A percentile compares a stretch with the other conserved stretches of the same genome.
phyloP scores from a whole-genome alignment of 2,329 filamentous ascomycete species.

The Penicillium corylophilum region DNA sequence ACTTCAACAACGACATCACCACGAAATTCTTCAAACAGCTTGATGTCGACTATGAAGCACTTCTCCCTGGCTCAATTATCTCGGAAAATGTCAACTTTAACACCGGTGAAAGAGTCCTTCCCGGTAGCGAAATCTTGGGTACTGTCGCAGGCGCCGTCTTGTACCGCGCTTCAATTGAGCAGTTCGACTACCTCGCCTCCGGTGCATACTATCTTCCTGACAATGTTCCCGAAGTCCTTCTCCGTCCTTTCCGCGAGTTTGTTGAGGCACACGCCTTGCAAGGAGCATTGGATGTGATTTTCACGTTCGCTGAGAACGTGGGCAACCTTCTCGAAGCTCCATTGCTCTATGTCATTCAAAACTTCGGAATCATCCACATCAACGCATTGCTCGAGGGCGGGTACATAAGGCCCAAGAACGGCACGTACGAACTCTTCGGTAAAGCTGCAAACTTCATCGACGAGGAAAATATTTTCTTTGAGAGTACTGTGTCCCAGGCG shows the following conservation, averaged over 20 bases:
- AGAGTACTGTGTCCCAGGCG: conserved; percentile 34
- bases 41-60: conserved; percentile 15
- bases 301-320: conserved; percentile 17
- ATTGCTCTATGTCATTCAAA: conserved; percentile 26
- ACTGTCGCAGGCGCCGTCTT: conserved; percentile 10
- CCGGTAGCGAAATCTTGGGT: conserved; percentile 9
- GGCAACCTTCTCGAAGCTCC: conserved; percentile 21
- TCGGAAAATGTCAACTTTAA: conserved; percentile 20
- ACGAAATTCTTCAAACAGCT: conserved; percentile 26
- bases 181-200: conserved; percentile 25
- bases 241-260: conserved; percentile 31
- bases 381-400: conserved; percentile 16
- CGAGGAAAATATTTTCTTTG: conserved; percentile 39
- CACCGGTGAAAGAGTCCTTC: conserved; percentile 17
- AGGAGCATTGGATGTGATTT: conserved; percentile 19
- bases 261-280: conserved; percentile 25
- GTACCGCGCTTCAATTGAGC: conserved; percentile 12
- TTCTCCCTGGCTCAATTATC: background rate
- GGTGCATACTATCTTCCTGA: conserved; percentile 27
- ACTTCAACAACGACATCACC: conserved; percentile 19
- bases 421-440: conserved; percentile 14
- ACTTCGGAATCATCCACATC: conserved; percentile 28
- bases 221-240: conserved; percentile 30
- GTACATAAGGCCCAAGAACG: conserved; percentile 20
- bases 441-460: conserved; percentile 39